Percentiles rank a stretch among this genome's conserved stretches.
These are phyloP conservation scores for Kewa caespitosa DNA, from an alignment of 179 eudicot species.

Conservation along the genomic window DNA sequence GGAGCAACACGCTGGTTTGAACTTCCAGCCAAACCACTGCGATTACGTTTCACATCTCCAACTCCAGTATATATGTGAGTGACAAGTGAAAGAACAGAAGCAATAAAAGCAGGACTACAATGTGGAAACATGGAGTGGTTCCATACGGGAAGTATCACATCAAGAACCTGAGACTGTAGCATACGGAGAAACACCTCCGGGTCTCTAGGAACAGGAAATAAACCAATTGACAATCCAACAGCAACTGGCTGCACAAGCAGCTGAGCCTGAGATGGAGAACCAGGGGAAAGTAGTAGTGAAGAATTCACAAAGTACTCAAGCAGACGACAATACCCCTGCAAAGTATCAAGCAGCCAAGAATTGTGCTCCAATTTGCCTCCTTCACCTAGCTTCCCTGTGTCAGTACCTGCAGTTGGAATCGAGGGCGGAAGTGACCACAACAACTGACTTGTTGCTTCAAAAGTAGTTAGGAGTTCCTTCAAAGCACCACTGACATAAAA, in stretches of 20 bases:
- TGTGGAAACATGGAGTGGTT: constrained; percentile 84
- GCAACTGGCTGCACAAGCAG: constrained; percentile 95
- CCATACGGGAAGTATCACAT: constrained; percentile 96
- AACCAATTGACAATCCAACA: constrained; percentile 88
- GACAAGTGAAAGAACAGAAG: constrained; percentile 65
- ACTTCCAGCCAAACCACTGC: constrained; percentile 53
- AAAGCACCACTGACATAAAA: constrained; percentile 92
- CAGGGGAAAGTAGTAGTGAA: constrained; percentile 71
- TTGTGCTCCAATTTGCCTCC: constrained; percentile 58
- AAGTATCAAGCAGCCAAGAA: constrained; percentile 87
- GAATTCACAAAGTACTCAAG: constrained; percentile 93
- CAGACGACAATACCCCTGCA: constrained; percentile 79
- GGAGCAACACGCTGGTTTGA: constrained; percentile 74
- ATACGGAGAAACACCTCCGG: constrained; percentile 91
- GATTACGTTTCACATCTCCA: constrained; percentile 74
- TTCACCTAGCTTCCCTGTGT: constrained; percentile 44
- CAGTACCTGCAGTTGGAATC: constrained; percentile 44
- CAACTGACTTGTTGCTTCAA: constrained; percentile 96
- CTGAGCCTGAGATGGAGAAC: constrained; percentile 82
- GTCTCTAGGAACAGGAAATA: constrained; percentile 96
- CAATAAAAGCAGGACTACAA: constrained; percentile 68
- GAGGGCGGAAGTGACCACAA: constrained; percentile 77
- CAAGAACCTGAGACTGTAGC: constrained; percentile 94
- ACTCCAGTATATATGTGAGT: constrained; percentile 87
- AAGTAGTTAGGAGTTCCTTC: constrained; percentile 88